Evolutionary conservation across 768 basidiomycete genomes (phyloP), one percentile per base, ranked within the genome.

Genomic region (Trametes gibbosa): DNA sequence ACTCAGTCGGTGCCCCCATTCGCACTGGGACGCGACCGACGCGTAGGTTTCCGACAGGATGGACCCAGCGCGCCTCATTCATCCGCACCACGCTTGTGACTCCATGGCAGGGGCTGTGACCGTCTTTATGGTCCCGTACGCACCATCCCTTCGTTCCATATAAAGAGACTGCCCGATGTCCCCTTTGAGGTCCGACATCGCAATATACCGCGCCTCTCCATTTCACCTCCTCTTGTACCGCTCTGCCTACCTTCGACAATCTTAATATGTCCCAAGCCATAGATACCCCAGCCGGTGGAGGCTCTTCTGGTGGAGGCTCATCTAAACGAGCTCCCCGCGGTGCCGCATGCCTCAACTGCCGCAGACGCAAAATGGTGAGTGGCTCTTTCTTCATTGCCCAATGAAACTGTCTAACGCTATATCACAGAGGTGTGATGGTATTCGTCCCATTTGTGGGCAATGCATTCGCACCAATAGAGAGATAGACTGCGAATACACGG

Each of bases 361-460:
- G 69, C 16, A 49, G 66, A 29, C 67, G 69, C 46, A 70, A 70
- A 42, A 56, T 70, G 62, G 69, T 68, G 8, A 39, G 65, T 56
- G 19, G 17, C 24, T 29, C 12, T 10, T 21, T 13, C n/a, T 40
- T 24, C 42, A 24, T 3, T 14, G 9, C n/a, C 13, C 14, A n/a
- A 23, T 14, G 9, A 6, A 50, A 7, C 17, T 42, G 9, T 16
- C 29, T 40, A 25, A 43, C 56, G 25, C 14, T 14, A 10, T 39
- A 21, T 24, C 49, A 7, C 58, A 85, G 87, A 86, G 82, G 79
- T 90, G 87, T 61, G 86, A 89, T 63, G 85, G 86, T 29, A 70
- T 69, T 3, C 82, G 81, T 56, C 87, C 87, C 1, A 72, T 81
- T 13, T 90, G 87, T 69, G 83, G 83, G 2, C 86, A 84, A 43